Evolutionary conservation across 441 rosid genomes (phyloP).

Genomic region (Populus hybrid): DNA sequence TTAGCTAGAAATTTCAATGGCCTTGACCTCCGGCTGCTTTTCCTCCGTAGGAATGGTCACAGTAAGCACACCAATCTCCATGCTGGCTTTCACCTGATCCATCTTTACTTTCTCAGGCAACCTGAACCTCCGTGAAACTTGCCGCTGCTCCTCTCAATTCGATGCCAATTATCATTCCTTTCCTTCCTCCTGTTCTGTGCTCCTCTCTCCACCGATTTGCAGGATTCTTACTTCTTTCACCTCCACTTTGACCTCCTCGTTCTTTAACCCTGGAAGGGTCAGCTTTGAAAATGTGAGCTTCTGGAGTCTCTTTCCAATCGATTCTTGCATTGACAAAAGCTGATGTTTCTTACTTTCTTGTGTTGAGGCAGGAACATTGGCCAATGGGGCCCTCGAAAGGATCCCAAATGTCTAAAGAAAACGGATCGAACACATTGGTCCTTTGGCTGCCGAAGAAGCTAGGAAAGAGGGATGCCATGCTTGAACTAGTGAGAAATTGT

Average conservation of each 20-base stretch:
- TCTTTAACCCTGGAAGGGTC: constrained; percentile 46
- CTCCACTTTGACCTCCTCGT: too few species aligned
- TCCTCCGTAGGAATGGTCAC: constrained; percentile 39
- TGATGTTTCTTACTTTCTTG: constrained; percentile 13
- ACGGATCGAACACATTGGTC: constrained; percentile 33
- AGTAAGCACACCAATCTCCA: constrained; percentile 51
- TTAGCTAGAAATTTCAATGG: constrained; percentile 38
- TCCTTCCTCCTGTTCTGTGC: constrained; percentile 46
- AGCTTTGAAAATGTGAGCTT: constrained; percentile 47
- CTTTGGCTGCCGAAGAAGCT: constrained; percentile 34
- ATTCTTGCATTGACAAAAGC: constrained; percentile 28
- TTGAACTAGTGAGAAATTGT: not conserved
- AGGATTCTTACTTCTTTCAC: constrained; percentile 47
- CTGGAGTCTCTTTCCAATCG: constrained; percentile 51
- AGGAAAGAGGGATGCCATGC: constrained; percentile 34
- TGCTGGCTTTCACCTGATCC: constrained; percentile 41
- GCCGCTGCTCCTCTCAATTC: constrained; percentile 42
- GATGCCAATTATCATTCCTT: constrained; percentile 45
- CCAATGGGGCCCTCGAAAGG: constrained; percentile 25
- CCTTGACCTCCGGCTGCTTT: constrained; percentile 38
- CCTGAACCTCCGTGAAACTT: constrained; percentile 41
- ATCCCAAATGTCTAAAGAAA: constrained; percentile 34
- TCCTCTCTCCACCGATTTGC: constrained; percentile 52
- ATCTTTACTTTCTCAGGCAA: constrained; percentile 43
- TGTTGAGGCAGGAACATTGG: not conserved